Evolutionary conservation across 1,284 basidiomycete genomes (phyloP), one percentile per base, ranked within the genome.

Genomic region (Veloporphyrellus conicus): DNA sequence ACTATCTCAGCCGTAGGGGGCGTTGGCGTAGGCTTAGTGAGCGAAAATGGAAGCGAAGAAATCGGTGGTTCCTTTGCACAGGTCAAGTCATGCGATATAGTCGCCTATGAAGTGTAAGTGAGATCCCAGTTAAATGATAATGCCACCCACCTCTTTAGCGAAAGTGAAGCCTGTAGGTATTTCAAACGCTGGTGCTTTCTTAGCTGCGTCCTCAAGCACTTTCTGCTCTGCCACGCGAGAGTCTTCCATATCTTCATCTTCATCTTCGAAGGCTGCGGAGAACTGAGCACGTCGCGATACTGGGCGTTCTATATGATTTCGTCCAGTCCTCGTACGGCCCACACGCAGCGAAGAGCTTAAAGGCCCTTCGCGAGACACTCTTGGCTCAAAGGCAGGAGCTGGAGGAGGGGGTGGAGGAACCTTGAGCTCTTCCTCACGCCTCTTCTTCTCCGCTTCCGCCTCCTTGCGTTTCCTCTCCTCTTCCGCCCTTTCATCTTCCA

Each of bases 151-250:
- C 59, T 78, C 76, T 54, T 78, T 77, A 2, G 81, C 76, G 56
- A 89, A 88, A 41, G 71, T 79, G 64, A 89, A 89, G 2, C 75
- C 78, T 42, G 71, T 62, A n/a, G 83, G 78, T 20, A 82, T 69
- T 37, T 79, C 71, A 60, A 83, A 87, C 10, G 71, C 65, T 1
- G 82, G 80, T 12, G 67, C 70, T 46, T 71, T 73, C 60, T 74
- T 77, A 16, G 75, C 72, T 11, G 74, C 74, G 58, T 79, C 78
- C 50, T 80, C 76, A 11, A 77, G 63, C 43, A 63, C 63, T 46
- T 72, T 68, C 34, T 69, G 63, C 37, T 76, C 76, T 50, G 69
- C 69, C 48, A 58, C 61, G 33, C 69, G 67, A 38, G 71, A 71
- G 18, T 74, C 74, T 42, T 70, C 64, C 70, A 76, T 75, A 20